Evolutionary conservation across 2,329 filamentous ascomycete genomes (phyloP), one percentile per base, ranked within the genome.

Genomic region (Cercospora sp.): DNA sequence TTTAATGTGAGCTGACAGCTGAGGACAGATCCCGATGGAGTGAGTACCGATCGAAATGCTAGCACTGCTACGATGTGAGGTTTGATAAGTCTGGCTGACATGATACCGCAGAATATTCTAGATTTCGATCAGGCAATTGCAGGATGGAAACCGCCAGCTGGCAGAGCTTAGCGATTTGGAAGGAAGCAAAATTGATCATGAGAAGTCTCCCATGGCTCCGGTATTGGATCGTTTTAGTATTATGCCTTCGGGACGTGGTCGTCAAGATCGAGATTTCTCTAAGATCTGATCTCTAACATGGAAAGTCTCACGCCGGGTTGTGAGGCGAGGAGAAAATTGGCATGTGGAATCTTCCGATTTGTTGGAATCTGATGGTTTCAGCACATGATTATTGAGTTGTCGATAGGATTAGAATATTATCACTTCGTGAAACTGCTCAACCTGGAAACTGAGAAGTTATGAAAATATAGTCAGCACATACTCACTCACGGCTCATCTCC

Each of bases 91-190:
- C 59, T 65, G 61, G 37, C 64, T 66, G 49, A 55, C 13, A 26
- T 45, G 24, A 43, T 3, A n/a, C 6, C 51, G 45, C 24, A 69
- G 67, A 69, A 69, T 18, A 66, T 69, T 13, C 16, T 69, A 9
- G 66, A 55, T 12, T 55, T 55, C 24, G 49, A 55, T 30, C 49
- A 55, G 13, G 49, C 24, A 3, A 30, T 55, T 30, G 49, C 49
- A 26, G 49, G 49, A n/a, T 55, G 49, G 49, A 26, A 55, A 3
- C 49, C 49, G 24, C 49, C 49, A 16, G 24, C 49, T 55, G 3
- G 24, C 13, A 55, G 24, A n/a, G 49, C n/a, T 28, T 55, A n/a
- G 24, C 24, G 24, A 28, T 3, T 4, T 24, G 49, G 24, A 28
- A 53, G 49, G 21, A 16, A 28, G 49, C 49, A 53, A 26, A 13